These are phyloP conservation scores for Ophiostoma ips DNA, from an alignment of 2,329 filamentous ascomycete genomes.

Conservation along the genomic window DNA sequence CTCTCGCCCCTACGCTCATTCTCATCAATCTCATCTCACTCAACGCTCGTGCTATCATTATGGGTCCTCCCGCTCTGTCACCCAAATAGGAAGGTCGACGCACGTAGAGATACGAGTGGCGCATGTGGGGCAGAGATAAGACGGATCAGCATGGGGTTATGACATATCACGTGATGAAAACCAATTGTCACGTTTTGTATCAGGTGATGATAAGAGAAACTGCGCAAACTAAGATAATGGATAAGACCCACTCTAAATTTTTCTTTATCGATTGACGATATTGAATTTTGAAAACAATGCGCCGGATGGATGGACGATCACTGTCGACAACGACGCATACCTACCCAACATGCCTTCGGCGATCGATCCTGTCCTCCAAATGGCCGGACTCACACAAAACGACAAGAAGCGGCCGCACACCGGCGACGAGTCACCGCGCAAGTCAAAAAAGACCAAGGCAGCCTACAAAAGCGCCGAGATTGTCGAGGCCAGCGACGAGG, in stretches of 20 bases:
- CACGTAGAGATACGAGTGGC: too few relatives aligned
- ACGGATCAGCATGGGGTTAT: too few relatives aligned
- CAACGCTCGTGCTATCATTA: too few relatives aligned
- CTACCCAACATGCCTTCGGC: neutral
- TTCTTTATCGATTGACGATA: neutral
- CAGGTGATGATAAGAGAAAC: too few relatives aligned
- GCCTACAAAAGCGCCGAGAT: neutral
- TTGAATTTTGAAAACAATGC: neutral
- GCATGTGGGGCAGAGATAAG: too few relatives aligned
- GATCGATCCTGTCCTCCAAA: neutral
- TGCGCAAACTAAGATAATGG: too few relatives aligned
- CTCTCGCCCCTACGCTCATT: too few relatives aligned
- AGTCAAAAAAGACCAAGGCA: slow-evolving; percentile 11
- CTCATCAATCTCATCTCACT: too few relatives aligned
- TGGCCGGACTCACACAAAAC: neutral
- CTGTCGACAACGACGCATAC: neutral
- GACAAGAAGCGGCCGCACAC: slow-evolving; percentile 6
- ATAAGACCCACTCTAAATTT: neutral
- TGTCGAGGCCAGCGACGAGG: neutral
- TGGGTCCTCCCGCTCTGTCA: too few relatives aligned
- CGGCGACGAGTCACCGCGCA: slow-evolving; percentile 5
- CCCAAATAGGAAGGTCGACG: too few relatives aligned
- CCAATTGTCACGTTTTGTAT: too few relatives aligned
- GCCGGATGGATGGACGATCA: neutral
- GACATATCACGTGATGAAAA: too few relatives aligned